Percentiles rank a stretch among this genome's conserved stretches.
Evolutionary conservation across 1,284 basidiomycete genomes (phyloP).

Genomic region (Cystobasidium sp.): DNA sequence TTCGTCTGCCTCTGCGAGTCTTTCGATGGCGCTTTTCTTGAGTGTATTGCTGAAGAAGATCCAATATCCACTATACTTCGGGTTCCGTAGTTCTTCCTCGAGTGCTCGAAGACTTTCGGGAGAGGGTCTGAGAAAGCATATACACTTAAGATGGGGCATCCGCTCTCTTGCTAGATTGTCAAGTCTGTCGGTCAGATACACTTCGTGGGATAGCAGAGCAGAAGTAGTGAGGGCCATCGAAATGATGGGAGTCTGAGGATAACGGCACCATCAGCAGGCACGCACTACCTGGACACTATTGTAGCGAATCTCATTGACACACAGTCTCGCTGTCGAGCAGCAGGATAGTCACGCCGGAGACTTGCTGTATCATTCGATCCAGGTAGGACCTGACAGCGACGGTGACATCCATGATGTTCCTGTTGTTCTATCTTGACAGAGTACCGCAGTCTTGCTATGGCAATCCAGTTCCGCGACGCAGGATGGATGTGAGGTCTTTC

Average conservation of each 20-base stretch:
- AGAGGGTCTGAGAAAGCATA: constrained; percentile 85
- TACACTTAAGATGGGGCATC: constrained; percentile 94
- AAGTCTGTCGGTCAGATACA: constrained; percentile 96
- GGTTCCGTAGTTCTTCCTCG: constrained; percentile 80
- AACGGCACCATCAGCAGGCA: not conserved
- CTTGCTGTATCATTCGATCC: constrained; percentile 82
- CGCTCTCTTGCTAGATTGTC: constrained; percentile 75
- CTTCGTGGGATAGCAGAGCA: constrained; percentile 89
- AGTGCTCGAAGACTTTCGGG: constrained; percentile 80
- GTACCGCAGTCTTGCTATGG: too few species aligned
- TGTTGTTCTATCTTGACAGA: not conserved
- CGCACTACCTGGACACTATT: not conserved
- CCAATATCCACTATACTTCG: constrained; percentile 95
- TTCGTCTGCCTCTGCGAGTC: constrained; percentile 91
- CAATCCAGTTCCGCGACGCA: too few species aligned
- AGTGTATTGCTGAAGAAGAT: constrained; percentile 95
- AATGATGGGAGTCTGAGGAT: constrained; percentile 86
- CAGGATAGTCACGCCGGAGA: constrained; percentile 94
- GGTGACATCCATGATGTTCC: constrained; percentile 80
- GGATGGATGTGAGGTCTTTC: too few species aligned
- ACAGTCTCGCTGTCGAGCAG: constrained; percentile 95
- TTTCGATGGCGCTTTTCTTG: constrained; percentile 87
- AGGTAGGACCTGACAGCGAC: constrained; percentile 96
- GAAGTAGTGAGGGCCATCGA: constrained; percentile 95
- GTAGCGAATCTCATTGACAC: constrained; percentile 51